phyloP scores from a whole-genome alignment of 345 rosid genomes.

The Populus deltoides region DNA sequence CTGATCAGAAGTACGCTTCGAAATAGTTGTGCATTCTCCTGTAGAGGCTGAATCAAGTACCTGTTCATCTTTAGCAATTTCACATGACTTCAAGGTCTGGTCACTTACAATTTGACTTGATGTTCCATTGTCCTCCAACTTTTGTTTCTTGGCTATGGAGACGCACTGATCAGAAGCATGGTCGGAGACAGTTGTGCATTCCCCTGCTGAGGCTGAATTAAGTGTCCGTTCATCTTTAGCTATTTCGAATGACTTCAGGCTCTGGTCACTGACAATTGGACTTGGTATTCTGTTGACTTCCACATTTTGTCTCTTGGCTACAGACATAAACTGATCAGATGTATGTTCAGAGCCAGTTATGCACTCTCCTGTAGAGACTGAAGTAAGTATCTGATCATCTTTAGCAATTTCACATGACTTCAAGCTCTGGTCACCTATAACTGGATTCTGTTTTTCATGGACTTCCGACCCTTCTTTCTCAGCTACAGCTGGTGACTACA shows the following conservation, averaged over 20 bases:
- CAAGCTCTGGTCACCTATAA: conserved; percentile 17
- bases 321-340: conserved; percentile 18
- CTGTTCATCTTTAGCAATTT: conserved; percentile 24
- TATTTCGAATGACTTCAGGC: conserved; percentile 17
- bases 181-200: conserved; percentile 15
- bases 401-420: conserved; percentile 18
- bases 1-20: conserved; percentile 16
- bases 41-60: conserved; percentile 17
- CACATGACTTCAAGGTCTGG: conserved; percentile 22
- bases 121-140: conserved; percentile 12
- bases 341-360: conserved; percentile 4
- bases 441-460: conserved; percentile 15
- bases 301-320: neutral
- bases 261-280: conserved; percentile 14
- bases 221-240: conserved; percentile 25
- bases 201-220: conserved; percentile 21
- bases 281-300: conserved; percentile 11
- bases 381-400: conserved; percentile 24
- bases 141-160: conserved; percentile 5
- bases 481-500: conserved; percentile 31
- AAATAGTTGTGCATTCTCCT: conserved; percentile 20
- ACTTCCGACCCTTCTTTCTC: conserved; percentile 31
- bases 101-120: conserved; percentile 7
- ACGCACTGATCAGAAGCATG: conserved; percentile 14
- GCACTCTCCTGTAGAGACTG: conserved; percentile 26